phyloP scores from a whole-genome alignment of 2,329 filamentous ascomycete genomes.

The Xylaria arbuscula region DNA sequence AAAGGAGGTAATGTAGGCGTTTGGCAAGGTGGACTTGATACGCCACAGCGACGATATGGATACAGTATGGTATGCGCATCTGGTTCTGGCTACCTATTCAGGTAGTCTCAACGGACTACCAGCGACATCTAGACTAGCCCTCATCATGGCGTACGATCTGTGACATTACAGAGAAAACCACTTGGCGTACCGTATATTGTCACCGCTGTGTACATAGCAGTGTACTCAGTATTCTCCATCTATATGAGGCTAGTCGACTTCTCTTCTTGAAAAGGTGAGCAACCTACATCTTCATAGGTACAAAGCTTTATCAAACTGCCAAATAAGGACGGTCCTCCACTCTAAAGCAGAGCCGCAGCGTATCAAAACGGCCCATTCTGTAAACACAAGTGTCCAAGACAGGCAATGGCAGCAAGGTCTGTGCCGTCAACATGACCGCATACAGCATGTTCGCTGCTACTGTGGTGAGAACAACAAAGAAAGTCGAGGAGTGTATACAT shows the following conservation, averaged over 20 bases:
- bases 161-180: constrained; percentile 7
- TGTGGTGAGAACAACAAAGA: constrained; percentile 20
- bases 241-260: constrained; percentile 20
- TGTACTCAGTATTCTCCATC: neutral
- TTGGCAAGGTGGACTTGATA: constrained; percentile 5
- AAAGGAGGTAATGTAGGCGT: neutral
- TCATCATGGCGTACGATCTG: neutral
- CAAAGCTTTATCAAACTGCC: constrained; percentile 17
- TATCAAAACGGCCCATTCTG: constrained; percentile 29
- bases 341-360: constrained; percentile 35
- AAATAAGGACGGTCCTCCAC: constrained; percentile 21
- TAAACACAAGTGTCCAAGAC: constrained; percentile 32
- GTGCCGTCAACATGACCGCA: constrained; percentile 32
- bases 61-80: neutral
- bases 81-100: neutral
- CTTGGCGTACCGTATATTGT: neutral
- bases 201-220: neutral
- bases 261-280: constrained; percentile 3
- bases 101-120: neutral
- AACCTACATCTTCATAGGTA: neutral
- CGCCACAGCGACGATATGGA: neutral
- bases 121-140: neutral
- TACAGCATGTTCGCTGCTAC: constrained; percentile 29
- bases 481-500: neutral
- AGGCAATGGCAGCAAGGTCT: constrained; percentile 32